Percentiles rank a stretch among this genome's conserved stretches.
These are phyloP conservation scores for Arabis alpina DNA, from an alignment of 345 rosid genomes.

Conservation along the genomic window DNA sequence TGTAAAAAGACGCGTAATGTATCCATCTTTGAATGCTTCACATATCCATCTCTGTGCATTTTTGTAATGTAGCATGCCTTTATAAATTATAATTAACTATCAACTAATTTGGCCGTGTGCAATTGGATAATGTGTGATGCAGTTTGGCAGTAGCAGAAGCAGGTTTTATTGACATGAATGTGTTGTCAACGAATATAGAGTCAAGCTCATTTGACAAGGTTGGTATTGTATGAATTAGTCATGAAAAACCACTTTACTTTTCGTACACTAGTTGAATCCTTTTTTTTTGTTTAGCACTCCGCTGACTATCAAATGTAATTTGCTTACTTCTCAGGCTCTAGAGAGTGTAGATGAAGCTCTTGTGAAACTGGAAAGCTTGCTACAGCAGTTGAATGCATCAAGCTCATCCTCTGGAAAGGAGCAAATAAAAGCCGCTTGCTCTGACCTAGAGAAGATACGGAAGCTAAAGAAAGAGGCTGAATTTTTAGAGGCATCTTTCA, in stretches of 20 bases:
- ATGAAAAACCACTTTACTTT: conserved; percentile 2
- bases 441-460: conserved; percentile 93
- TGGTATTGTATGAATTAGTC: conserved; percentile 9
- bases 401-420: conserved; percentile 83
- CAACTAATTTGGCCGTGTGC: conserved; percentile 16
- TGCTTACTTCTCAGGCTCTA: conserved; percentile 67
- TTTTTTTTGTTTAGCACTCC: conserved; percentile 24
- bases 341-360: conserved; percentile 93
- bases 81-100: neutral
- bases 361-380: conserved; percentile 78
- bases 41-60: neutral
- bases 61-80: conserved; percentile 1
- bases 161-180: conserved; percentile 44
- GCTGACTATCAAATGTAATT: conserved; percentile 20
- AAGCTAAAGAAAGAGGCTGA: conserved; percentile 99
- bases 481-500: conserved; percentile 93
- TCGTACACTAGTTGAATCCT: neutral
- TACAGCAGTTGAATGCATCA: conserved; percentile 73
- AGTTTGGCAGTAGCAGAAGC: conserved; percentile 57
- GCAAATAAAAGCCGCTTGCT: conserved; percentile 91
- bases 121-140: conserved; percentile 42
- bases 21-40: conserved; percentile 7
- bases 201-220: conserved; percentile 88
- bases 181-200: conserved; percentile 48
- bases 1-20: conserved; percentile 2